Percentiles rank a stretch among this genome's conserved stretches.
These are phyloP conservation scores for Eucalyptus marginata DNA, from an alignment of 345 rosid species.

Conservation along the genomic window DNA sequence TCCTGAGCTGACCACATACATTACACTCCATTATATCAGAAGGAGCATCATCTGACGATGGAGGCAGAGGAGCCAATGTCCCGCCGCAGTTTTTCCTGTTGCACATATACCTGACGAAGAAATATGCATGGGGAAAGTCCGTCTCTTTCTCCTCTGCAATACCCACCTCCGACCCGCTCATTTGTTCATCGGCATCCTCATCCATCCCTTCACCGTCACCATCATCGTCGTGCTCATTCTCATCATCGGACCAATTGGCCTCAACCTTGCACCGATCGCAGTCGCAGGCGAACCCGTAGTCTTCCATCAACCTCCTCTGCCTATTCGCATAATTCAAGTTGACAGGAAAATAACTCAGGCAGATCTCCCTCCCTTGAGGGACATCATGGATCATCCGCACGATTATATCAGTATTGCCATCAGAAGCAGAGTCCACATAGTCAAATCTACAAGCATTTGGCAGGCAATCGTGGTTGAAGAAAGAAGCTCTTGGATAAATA, in stretches of 20 bases:
- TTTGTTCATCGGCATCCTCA: conserved; percentile 23
- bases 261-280: conserved; percentile 92
- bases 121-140: conserved; percentile 77
- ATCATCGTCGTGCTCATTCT: conserved; percentile 18
- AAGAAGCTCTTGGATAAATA: conserved; percentile 59
- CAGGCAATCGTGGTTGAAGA: conserved; percentile 90
- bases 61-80: conserved; percentile 68
- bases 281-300: conserved; percentile 67
- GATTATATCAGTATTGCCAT: conserved; percentile 44
- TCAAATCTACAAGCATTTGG: conserved; percentile 95
- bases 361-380: conserved; percentile 74
- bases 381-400: conserved; percentile 84
- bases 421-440: conserved; percentile 41
- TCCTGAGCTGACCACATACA: conserved; percentile 62
- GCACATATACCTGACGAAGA: conserved; percentile 76
- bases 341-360: conserved; percentile 91
- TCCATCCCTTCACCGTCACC: conserved; percentile 15
- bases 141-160: conserved; percentile 2
- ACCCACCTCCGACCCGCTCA: conserved; percentile 9
- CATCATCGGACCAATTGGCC: conserved; percentile 73
- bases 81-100: conserved; percentile 56
- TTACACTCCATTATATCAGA: conserved; percentile 69
- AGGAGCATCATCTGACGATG: conserved; percentile 7
- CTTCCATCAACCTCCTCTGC: conserved; percentile 53
- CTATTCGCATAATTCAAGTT: conserved; percentile 42